Percentiles rank a stretch among this genome's conserved stretches.
phyloP scores from a whole-genome alignment of 306 rosid species.

The Ammopiptanthus mongolicus region DNA sequence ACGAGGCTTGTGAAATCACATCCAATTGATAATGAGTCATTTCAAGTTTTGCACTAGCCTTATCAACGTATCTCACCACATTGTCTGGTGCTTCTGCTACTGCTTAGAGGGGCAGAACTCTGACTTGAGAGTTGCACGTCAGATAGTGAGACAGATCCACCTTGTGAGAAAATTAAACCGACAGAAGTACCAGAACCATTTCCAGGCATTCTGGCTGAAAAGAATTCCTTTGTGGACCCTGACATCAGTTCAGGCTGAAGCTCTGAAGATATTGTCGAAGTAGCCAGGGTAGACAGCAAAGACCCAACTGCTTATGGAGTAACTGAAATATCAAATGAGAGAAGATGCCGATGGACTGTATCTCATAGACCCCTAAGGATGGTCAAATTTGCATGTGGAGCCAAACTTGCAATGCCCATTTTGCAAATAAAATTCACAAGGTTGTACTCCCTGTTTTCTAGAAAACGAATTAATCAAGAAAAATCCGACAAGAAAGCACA shows the following conservation, averaged over 20 bases:
- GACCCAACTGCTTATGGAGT: slow-evolving; percentile 76
- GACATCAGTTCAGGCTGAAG: slow-evolving; percentile 49
- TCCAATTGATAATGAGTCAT: background rate
- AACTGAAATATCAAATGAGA: slow-evolving; percentile 52
- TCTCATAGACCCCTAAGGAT: slow-evolving; percentile 62
- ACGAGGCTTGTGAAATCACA: slow-evolving; percentile 20
- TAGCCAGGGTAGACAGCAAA: slow-evolving; percentile 59
- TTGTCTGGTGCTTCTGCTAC: slow-evolving; percentile 58
- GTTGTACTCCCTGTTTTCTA: slow-evolving; percentile 46
- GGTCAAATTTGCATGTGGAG: slow-evolving; percentile 77
- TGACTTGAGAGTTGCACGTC: slow-evolving; percentile 61
- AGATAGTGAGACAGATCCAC: slow-evolving; percentile 51
- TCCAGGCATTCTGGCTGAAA: slow-evolving; percentile 55
- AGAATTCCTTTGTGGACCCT: slow-evolving; percentile 46
- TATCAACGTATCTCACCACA: slow-evolving; percentile 42
- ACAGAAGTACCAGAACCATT: slow-evolving; percentile 49
- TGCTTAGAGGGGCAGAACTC: slow-evolving; percentile 46
- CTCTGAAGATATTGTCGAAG: slow-evolving; percentile 56
- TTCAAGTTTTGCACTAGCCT: background rate
- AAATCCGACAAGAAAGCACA: background rate
- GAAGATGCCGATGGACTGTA: slow-evolving; percentile 64
- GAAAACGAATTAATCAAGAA: slow-evolving; percentile 22
- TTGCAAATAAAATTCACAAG: slow-evolving; percentile 44
- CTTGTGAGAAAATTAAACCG: too few relatives aligned
- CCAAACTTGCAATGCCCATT: slow-evolving; percentile 79